Base-by-base conservation (phyloP, 2,329 filamentous ascomycete species). In the Ophiostoma ulmi region DNA sequence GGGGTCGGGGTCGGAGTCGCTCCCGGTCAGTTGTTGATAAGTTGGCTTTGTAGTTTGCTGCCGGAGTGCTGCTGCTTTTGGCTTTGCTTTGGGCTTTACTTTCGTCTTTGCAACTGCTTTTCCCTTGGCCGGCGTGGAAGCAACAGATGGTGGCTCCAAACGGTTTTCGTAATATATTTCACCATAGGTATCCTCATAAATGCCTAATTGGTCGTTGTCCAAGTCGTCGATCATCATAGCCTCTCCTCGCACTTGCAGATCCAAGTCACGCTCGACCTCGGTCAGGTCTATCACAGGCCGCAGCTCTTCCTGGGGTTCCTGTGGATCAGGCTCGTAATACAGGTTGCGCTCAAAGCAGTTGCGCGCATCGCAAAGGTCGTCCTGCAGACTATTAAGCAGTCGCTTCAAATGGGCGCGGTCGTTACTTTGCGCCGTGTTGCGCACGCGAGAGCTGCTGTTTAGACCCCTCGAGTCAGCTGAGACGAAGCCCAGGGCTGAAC, bases 351-450 rank as follows among this genome's bases (percentile, higher is more conserved):
- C 35, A 14, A 74, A 41, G 39, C 58, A 35, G 13, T 69, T 67
- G 44, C 64, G 64, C 2, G 71, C 67, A 0, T 26, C 14, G n/a
- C 67, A 70, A 17, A 74, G 44, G 5, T 72, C 71, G 68, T 74
- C 73, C 61, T 72, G 70, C 13, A 73, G n/a, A 14, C 31, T 65
- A 66, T 72, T 72, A 0, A 72, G 58, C 1, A 74, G 70, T 2
- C 17, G 31, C 35, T 66, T 41, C 22, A 74, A 65, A 11, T 35
- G 71, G 14, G 69, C 67, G 2, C 73, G 70, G 14, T 71, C 48
- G 36, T 36, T 38, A 4, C 26, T 67, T 22, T 22, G 20, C 1
- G n/a, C n/a, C n/a, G n/a, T 44, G 38, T 41, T 44, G 35, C 11
- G 20, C 38, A 38, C 36, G 3, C 5, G 35, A 2, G 8, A 5